Percentiles rank a stretch among this genome's conserved stretches.
Conservation (phyloP, 306 rosid genomes). For the Neltuma alba region DNA sequence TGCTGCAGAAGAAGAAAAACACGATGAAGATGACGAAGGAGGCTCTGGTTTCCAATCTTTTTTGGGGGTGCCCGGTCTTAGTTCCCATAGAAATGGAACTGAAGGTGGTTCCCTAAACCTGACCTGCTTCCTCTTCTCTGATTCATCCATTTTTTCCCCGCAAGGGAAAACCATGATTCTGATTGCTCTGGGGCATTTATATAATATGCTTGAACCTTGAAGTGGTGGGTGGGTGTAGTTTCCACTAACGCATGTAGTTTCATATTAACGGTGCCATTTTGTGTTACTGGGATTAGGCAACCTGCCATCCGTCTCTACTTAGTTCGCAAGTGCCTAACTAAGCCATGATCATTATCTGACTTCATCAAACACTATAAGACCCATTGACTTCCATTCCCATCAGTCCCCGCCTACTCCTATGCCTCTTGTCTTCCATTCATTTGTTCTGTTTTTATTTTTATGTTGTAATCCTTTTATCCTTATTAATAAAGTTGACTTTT, state of each 20-base stretch:
- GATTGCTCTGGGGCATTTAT: slow-evolving; percentile 22
- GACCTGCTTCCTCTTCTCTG: slow-evolving; percentile 28
- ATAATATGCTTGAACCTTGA: slow-evolving; percentile 20
- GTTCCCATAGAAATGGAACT: slow-evolving; percentile 55
- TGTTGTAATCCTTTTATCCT: too few species aligned
- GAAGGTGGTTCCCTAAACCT: slow-evolving; percentile 53
- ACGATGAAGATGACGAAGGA: neutral
- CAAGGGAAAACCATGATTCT: neutral
- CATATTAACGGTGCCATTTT: slow-evolving; percentile 37
- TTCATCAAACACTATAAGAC: neutral
- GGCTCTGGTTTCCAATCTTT: slow-evolving; percentile 61
- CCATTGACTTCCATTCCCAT: neutral
- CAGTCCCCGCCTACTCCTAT: slow-evolving; percentile 1
- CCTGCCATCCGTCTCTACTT: slow-evolving; percentile 34
- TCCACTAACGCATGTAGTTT: slow-evolving; percentile 32
- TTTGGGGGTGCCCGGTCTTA: slow-evolving; percentile 46
- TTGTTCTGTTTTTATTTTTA: neutral
- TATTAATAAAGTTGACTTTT: too few species aligned
- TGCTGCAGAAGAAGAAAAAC: slow-evolving; percentile 3
- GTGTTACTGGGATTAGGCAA: slow-evolving; percentile 50
- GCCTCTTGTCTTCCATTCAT: neutral
- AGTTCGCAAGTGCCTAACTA: slow-evolving; percentile 3
- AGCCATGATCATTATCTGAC: slow-evolving; percentile 24
- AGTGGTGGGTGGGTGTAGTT: slow-evolving; percentile 28
- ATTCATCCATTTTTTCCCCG: slow-evolving; percentile 36